Conservation (phyloP, 352 stramenopile genomes). For the Phytophthora cajani region DNA sequence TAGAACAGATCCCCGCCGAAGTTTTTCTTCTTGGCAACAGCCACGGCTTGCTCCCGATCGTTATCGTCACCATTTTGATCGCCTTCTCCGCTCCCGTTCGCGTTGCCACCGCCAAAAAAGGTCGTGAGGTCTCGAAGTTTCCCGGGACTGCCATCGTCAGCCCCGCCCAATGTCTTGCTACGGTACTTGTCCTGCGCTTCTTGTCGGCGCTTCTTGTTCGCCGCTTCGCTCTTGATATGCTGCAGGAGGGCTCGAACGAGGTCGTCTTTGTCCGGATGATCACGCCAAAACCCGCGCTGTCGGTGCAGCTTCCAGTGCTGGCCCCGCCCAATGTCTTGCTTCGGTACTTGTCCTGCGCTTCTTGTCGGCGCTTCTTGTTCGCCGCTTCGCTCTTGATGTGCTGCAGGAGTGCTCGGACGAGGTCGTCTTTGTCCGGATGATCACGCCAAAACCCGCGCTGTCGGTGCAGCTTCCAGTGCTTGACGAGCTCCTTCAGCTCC, state of each 20-base stretch:
- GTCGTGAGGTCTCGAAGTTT: conserved; percentile 71
- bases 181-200: conserved; percentile 86
- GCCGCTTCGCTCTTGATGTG: conserved; percentile 82
- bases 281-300: conserved; percentile 90
- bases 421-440: conserved; percentile 90
- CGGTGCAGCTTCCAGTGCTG: conserved; percentile 92
- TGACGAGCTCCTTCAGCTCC: conserved; percentile 92
- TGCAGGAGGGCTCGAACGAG: conserved; percentile 87
- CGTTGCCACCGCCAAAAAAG: conserved; percentile 47
- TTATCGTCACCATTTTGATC: conserved; percentile 18
- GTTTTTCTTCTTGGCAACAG: conserved; percentile 46
- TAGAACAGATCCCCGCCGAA: conserved; percentile 86
- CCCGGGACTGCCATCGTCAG: conserved; percentile 28
- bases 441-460: conserved; percentile 91
- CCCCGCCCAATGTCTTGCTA: conserved; percentile 36
- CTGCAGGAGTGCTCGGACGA: conserved; percentile 86
- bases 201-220: conserved; percentile 82
- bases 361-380: conserved; percentile 83
- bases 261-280: conserved; percentile 91
- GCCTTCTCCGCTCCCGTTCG: conserved; percentile 10
- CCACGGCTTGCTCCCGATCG: conserved; percentile 35
- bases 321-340: conserved; percentile 36
- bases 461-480: conserved; percentile 91
- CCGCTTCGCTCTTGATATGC: conserved; percentile 81
- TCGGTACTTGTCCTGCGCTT: conserved; percentile 83